Evolutionary conservation across 176 grass and related monocot genomes (phyloP), one percentile per base, ranked within the genome.

Genomic region (Aegilops longissima): DNA sequence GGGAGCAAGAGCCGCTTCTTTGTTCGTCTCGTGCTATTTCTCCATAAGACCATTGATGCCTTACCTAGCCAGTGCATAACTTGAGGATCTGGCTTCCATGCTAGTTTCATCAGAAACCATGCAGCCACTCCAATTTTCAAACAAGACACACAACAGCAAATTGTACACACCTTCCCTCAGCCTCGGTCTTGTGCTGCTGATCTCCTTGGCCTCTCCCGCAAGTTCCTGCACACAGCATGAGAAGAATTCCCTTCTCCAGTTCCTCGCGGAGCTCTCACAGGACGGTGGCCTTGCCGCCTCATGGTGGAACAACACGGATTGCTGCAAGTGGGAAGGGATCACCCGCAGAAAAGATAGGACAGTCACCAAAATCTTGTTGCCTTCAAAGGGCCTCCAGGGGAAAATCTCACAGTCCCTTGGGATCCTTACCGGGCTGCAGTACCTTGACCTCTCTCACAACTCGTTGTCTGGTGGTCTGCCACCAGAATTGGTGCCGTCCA

Each of bases 261-360:
- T 86, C 61, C 61, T 79, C 1, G 42, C 4, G 4, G 59, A 4
- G 1, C 84, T 86, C 18, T 78, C 71, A 9, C 2, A 4, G 0
- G 21, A 9, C 21, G 29, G 33, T 29, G 36, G 82, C 35, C 82
- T 83, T 0, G 33, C 70, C 0, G 51, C 33, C 5, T 79, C 84
- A 16, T 86, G 84, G 82, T 21, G 4, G 33, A 3, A 33, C 4
- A 3, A 3, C 82, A 39, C 42, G 5, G 67, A 84, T 54, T 84
- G 82, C 82, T 84, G 82, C 54, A n/a, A 8, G 30, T 84, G 82
- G 82, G 23, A 62, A 24, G 82, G 82, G 10, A 84, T 84, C 44
- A 40, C 5, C 13, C 75, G 82, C 29, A 45, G 56, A 3, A 0
- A 10, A 12, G 34, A 73, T 56, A 23, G 49, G 0, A n/a, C 0